Base-by-base conservation (phyloP, 2,329 filamentous ascomycete genomes). In the Ceratocystis cacaofunesta region DNA sequence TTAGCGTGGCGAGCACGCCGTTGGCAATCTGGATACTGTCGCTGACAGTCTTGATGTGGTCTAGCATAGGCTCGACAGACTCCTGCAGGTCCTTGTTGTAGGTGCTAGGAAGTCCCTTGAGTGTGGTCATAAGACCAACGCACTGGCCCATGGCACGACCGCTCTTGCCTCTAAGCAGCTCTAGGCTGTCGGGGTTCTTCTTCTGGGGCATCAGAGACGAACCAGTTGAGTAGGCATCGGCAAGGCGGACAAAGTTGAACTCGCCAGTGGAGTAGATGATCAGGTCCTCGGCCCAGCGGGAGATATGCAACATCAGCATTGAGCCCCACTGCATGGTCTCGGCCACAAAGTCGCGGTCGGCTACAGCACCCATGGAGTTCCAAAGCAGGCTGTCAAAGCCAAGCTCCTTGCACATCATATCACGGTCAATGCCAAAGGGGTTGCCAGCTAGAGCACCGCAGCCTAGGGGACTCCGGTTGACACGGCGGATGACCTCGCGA, bases 81-180 rank as follows among this genome's bases (percentile, higher is more conserved):
- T 95, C 90, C 76, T 96, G 90, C n/a, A 95, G 76, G 74, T 95
- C 90, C 76, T 95, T 95, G 79, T 95, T 92, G 79, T 95, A 95
- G 2, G 88, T 90, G 55, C 83, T 88, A 1, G 89, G 88, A 32
- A 94, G 82, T 65, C 87, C 87, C 74, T 82, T 82, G 65, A 78
- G 80, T 46, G 85, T 89, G 77, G 66, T 84, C 70, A 92, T 90
- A 69, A 94, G 76, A 46, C 89, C 89, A 4, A 87, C 83, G 84
- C 92, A 88, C 69, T 90, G 86, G 30, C 90, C 90, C 72, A 95
- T 92, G 2, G 85, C 82, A 70, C 87, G 81, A 1, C 89, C 89
- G 62, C 80, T 79, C 78, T 92, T 94, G 61, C 89, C 89, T 12
- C 89, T 82, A 61, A 92, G 80, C 12, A 92, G 70, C 69, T 79